phyloP scores from a whole-genome alignment of 768 basidiomycete species.

The Boletus subparvulus region DNA sequence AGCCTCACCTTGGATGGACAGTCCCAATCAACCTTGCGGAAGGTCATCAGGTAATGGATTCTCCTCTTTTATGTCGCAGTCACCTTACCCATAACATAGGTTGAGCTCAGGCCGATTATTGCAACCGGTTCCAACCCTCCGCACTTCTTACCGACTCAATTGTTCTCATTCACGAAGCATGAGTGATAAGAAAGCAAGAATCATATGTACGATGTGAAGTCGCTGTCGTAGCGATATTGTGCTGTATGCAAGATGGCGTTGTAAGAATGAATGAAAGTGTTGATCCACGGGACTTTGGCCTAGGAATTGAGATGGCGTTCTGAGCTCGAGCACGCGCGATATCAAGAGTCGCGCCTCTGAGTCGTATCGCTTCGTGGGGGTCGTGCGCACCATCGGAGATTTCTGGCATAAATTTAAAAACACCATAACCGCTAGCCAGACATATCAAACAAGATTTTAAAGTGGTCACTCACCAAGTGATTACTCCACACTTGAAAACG shows the following conservation, averaged over 20 bases:
- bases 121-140: fast-evolving
- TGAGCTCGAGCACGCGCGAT: no score
- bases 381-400: no score
- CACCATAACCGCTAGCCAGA: no score
- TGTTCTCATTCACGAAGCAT: not conserved
- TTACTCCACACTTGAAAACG: no score
- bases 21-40: not conserved
- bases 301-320: no score
- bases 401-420: no score
- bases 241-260: not conserved
- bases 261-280: no score
- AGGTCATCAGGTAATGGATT: not conserved
- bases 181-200: not conserved
- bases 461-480: no score
- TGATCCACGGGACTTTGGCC: no score
- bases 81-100: not conserved
- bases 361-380: no score
- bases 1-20: not conserved
- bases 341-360: no score
- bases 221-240: not conserved
- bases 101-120: not conserved
- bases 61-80: not conserved
- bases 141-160: not conserved
- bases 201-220: not conserved
- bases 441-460: no score